phyloP scores from a whole-genome alignment of 768 basidiomycete genomes.

The Mycena crocata region DNA sequence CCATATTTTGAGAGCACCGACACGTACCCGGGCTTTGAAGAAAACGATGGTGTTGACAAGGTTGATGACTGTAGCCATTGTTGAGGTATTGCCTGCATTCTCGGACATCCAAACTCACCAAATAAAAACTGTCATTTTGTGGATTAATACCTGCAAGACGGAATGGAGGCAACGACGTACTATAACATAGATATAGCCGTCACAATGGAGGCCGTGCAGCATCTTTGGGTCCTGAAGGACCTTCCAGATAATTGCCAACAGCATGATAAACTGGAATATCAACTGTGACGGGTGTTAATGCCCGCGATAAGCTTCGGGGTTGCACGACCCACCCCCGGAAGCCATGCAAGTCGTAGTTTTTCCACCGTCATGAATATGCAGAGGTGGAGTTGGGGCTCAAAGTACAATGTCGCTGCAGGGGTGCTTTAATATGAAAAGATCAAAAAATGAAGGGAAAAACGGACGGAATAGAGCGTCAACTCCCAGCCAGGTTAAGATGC shows the following conservation, averaged over 20 bases:
- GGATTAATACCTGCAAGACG: background rate
- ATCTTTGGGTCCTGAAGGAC: background rate
- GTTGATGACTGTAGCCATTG: background rate
- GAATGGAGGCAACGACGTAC: background rate
- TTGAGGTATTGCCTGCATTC: background rate
- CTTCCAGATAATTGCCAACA: constrained; percentile 10
- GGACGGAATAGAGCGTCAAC: constrained; percentile 5
- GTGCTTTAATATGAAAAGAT: background rate
- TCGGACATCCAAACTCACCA: background rate
- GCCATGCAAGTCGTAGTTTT: constrained; percentile 2
- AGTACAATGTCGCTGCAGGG: background rate
- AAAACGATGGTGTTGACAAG: constrained; percentile 2
- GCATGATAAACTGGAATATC: constrained; percentile 3
- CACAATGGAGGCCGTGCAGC: background rate
- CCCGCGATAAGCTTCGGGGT: background rate
- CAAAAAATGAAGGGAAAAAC: background rate
- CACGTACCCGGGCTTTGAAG: constrained; percentile 6
- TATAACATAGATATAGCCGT: constrained; percentile 10
- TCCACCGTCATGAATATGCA: background rate
- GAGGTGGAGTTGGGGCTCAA: background rate
- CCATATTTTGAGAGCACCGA: too few relatives aligned
- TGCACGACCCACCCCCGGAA: constrained; percentile 4
- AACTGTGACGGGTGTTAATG: background rate
- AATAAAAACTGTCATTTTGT: constrained; percentile 5
- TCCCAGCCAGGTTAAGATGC: background rate